Base-by-base conservation (phyloP, 768 basidiomycete genomes). In the Lyophyllum decastes region DNA sequence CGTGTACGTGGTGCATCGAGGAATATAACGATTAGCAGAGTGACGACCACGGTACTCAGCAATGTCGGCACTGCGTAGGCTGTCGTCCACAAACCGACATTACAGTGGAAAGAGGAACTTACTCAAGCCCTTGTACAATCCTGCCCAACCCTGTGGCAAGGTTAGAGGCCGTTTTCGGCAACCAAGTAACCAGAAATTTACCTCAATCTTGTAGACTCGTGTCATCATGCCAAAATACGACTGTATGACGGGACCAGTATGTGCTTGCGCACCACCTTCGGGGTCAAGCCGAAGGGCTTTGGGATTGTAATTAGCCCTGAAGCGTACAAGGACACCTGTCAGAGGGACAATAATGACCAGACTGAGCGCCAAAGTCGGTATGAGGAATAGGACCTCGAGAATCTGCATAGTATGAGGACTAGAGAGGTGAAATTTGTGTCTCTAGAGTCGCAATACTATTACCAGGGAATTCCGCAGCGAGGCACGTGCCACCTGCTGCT, bases 241-340 rank as follows among this genome's bases (percentile, higher is more conserved):
- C 16, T 82, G 82, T 54, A 94, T 80, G n/a, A 90, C 81, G 57
- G 92, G 92, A 5, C 87, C 88, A 4, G 89, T 87, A 64, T 91
- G 85, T 0, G 90, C 84, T 69, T 86, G 81, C n/a, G 83, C 87
- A 47, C 81, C 85, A 30, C 88, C 90, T 66, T 92, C 90, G 27
- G 80, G 75, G 70, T 93, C 92, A 40, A 94, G 79, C 52, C 88
- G 89, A 40, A 94, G 84, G 34, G 88, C 90, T 70, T 89, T 90
- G 2, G 92, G 92, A 66, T 90, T 91, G 76, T 90, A 94, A 68
- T 94, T 92, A 27, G 89, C 90, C 71, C 92, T 80, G 68, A 90
- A 86, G 47, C 91, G 81, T 8, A 93, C 86, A 10, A 92, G 77
- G 12, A 87, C 78, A 4, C 90, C 91, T 8, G 83, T 79, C 12